Evolutionary conservation across 2,329 filamentous ascomycete species (phyloP).

Genomic region (Zarea fungicola): DNA sequence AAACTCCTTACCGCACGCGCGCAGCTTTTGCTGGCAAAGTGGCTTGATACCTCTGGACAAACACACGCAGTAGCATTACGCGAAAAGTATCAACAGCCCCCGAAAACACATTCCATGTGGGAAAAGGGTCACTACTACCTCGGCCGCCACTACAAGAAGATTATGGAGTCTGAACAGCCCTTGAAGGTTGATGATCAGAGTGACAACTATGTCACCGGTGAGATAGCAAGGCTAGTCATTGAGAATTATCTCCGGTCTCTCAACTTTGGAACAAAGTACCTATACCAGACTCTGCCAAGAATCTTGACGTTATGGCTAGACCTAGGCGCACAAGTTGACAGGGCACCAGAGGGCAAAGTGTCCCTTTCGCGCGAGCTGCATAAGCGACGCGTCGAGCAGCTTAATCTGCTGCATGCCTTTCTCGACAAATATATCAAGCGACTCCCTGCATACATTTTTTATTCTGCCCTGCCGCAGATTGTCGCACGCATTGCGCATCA

Average conservation of each 20-base stretch:
- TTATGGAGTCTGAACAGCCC: slow-evolving; percentile 81
- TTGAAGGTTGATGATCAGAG: slow-evolving; percentile 72
- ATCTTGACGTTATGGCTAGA: slow-evolving; percentile 93
- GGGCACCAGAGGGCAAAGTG: slow-evolving; percentile 50
- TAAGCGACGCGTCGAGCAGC: slow-evolving; percentile 55
- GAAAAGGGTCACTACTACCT: slow-evolving; percentile 98
- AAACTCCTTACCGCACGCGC: slow-evolving; percentile 68
- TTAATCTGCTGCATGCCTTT: slow-evolving; percentile 66
- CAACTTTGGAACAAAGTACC: slow-evolving; percentile 85
- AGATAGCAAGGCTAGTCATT: slow-evolving; percentile 81
- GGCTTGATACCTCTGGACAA: slow-evolving; percentile 93
- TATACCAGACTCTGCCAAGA: slow-evolving; percentile 90
- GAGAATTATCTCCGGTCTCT: slow-evolving; percentile 90
- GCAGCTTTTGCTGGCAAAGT: slow-evolving; percentile 86
- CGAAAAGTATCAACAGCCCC: slow-evolving; percentile 75
- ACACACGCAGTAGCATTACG: slow-evolving; percentile 77
- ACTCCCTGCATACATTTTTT: slow-evolving; percentile 72
- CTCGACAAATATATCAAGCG: slow-evolving; percentile 72
- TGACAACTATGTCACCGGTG: slow-evolving; percentile 71
- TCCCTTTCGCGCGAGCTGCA: slow-evolving; percentile 48
- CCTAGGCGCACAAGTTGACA: slow-evolving; percentile 70
- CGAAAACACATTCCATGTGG: slow-evolving; percentile 68
- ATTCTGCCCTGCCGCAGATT: slow-evolving; percentile 81
- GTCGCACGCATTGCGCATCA: slow-evolving; percentile 93
- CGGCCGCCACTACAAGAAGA: slow-evolving; percentile 94